phyloP scores from a whole-genome alignment of 2,329 filamentous ascomycete species.

The Botryotinia narcissicola region DNA sequence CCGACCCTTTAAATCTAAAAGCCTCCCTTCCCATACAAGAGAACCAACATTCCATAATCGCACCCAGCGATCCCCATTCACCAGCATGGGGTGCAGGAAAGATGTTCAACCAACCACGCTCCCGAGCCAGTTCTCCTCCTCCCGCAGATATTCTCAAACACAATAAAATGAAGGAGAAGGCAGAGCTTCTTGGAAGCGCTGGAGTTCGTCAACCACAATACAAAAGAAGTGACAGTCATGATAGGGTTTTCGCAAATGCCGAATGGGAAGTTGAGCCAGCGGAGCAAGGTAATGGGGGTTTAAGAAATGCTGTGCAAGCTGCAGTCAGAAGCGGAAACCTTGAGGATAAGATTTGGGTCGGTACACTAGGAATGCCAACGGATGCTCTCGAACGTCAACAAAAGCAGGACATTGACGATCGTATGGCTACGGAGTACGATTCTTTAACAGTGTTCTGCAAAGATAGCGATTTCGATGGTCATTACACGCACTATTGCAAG shows the following conservation, averaged over 20 bases:
- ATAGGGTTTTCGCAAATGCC: constrained; percentile 70
- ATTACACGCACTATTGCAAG: constrained; percentile 96
- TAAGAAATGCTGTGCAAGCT: constrained; percentile 83
- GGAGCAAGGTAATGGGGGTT: constrained; percentile 87
- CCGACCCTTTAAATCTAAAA: constrained; percentile 50
- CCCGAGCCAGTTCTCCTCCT: constrained; percentile 69
- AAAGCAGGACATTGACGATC: constrained; percentile 80
- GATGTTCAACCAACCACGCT: constrained; percentile 63
- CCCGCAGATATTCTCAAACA: constrained; percentile 74
- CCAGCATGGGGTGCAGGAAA: constrained; percentile 65
- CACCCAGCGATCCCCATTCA: constrained; percentile 71
- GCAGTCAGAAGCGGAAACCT: constrained; percentile 67
- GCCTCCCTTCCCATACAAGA: constrained; percentile 53
- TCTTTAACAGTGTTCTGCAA: constrained; percentile 81
- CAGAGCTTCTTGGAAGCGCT: constrained; percentile 55
- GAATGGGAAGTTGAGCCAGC: constrained; percentile 81
- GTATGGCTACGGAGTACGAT: constrained; percentile 75
- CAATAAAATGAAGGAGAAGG: constrained; percentile 55
- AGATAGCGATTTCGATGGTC: constrained; percentile 90
- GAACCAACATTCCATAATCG: constrained; percentile 51
- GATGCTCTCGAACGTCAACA: constrained; percentile 75
- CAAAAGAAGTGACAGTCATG: constrained; percentile 61
- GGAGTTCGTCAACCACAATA: constrained; percentile 56
- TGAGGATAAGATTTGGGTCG: constrained; percentile 82
- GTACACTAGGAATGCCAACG: constrained; percentile 90